phyloP scores from a whole-genome alignment of 2,329 filamentous ascomycete species.

The Fusarium sororula region DNA sequence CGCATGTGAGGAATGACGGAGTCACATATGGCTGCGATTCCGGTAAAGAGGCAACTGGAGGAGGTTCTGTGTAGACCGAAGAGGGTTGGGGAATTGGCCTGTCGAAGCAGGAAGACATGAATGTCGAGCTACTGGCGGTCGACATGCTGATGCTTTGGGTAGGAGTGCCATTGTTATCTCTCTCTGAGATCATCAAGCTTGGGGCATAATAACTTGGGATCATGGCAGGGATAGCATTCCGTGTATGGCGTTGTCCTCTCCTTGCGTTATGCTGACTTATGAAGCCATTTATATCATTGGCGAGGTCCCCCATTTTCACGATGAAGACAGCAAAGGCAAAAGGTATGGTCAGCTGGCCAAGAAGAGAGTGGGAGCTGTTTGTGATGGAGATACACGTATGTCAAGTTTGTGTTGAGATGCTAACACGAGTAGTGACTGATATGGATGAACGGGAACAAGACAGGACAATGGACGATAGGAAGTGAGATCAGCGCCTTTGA shows the following conservation, averaged over 20 bases:
- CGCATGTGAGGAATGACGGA: constrained; percentile 47
- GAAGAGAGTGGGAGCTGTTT: not conserved
- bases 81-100: not conserved
- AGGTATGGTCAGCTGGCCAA: not conserved
- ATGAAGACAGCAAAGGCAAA: not conserved
- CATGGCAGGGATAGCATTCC: not conserved
- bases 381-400: not conserved
- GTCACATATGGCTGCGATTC: not conserved
- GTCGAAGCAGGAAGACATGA: constrained; percentile 21
- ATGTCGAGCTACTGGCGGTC: constrained; percentile 18
- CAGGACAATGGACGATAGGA: not conserved
- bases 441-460: not conserved
- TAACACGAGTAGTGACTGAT: not conserved
- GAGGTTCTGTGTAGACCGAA: constrained; percentile 38
- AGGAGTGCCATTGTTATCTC: not conserved
- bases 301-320: constrained; percentile 15
- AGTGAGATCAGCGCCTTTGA: not conserved
- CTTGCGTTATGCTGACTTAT: constrained; percentile 19
- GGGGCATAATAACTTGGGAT: constrained; percentile 12
- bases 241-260: constrained; percentile 1
- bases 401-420: not conserved
- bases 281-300: constrained; percentile 25
- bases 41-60: constrained; percentile 16
- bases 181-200: constrained; percentile 25
- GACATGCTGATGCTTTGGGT: constrained; percentile 18